Percentiles rank a stretch among this genome's conserved stretches.
phyloP scores from a whole-genome alignment of 805 yeast species.

The Clavispora vitiphila region DNA sequence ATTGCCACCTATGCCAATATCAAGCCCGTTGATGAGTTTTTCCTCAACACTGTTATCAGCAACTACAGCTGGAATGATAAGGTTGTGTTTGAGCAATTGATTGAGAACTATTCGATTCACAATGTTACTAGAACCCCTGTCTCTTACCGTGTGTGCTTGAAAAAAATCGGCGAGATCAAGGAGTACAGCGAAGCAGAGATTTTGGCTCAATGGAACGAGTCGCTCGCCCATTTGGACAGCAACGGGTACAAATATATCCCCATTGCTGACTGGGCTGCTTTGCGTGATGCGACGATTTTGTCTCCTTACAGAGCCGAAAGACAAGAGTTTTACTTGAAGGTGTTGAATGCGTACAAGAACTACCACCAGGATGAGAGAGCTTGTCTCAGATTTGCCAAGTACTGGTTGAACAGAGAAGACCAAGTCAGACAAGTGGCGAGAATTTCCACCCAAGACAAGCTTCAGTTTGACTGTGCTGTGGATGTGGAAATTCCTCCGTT shows the following conservation, averaged over 20 bases:
- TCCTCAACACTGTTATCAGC: conserved; percentile 69
- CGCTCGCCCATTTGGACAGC: conserved; percentile 43
- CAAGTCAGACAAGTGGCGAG: conserved; percentile 18
- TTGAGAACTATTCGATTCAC: conserved; percentile 54
- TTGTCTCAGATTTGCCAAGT: conserved; percentile 23
- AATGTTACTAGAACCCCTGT: conserved; percentile 60
- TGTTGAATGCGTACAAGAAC: conserved; percentile 23
- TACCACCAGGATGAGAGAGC: conserved; percentile 35
- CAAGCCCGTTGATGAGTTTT: conserved; percentile 70
- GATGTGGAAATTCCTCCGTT: conserved; percentile 22
- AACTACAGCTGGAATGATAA: conserved; percentile 66
- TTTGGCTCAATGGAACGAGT: conserved; percentile 50
- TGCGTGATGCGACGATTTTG: conserved; percentile 68
- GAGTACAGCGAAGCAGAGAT: conserved; percentile 49
- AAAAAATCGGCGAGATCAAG: conserved; percentile 64
- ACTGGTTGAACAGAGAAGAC: conserved; percentile 27
- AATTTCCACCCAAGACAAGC: conserved; percentile 18
- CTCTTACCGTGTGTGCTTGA: conserved; percentile 65
- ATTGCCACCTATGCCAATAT: conserved; percentile 52
- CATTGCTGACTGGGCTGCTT: conserved; percentile 79
- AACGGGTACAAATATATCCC: conserved; percentile 62
- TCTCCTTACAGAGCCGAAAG: conserved; percentile 42
- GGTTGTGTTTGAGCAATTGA: conserved; percentile 57
- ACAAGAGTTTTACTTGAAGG: conserved; percentile 14
- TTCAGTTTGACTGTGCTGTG: conserved; percentile 13